Base-by-base conservation (phyloP, 208 protist genomes). In the Trypanosoma melophagium region DNA sequence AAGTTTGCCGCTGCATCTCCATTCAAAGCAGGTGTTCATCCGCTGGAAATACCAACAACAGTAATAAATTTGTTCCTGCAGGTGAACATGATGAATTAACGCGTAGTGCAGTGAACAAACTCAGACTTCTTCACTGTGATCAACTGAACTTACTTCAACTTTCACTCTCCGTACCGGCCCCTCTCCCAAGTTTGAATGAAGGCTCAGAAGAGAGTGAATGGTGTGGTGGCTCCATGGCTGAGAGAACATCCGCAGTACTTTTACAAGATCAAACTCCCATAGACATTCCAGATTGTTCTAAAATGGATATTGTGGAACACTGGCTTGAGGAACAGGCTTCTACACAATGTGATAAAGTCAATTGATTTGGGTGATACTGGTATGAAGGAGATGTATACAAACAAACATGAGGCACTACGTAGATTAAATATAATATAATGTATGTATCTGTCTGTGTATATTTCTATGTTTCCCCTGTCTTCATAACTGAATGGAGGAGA, bases 261-360 rank as follows among this genome's bases (percentile, higher is more conserved):
- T 35, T 5, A 35, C 28, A 35, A 1, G 28, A 5, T 35, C 5
- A 5, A 1, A 35, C 28, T 35, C 28, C 28, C 28, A 35, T 35
- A 5, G 28, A 35, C 1, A 1, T 35, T 35, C 28, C 28, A 35
- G 28, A 5, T 35, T 35, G 28, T 1, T 35, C 28, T 35, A 35
- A 5, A 35, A 35, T 35, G 28, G 5, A 35, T 35, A 35, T 35
- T 2, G 8, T 64, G 7, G 13, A 42, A 10, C n/a, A 50, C 3
- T 69, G 63, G 63, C 25, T 69, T 35, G 45, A 42, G n/a, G 59
- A 64, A 7, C 59, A 64, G 59, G 14, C 19, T 12, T 22, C 25
- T 28, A 4, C 8, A 13, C 2, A 28, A 10, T 21, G 52, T 38
- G 9, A 57, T 16, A 4, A n/a, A 57, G 12, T 38, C 28, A 35